Conservation (phyloP, 2,329 filamentous ascomycete species). For the Massarina eburnea region DNA sequence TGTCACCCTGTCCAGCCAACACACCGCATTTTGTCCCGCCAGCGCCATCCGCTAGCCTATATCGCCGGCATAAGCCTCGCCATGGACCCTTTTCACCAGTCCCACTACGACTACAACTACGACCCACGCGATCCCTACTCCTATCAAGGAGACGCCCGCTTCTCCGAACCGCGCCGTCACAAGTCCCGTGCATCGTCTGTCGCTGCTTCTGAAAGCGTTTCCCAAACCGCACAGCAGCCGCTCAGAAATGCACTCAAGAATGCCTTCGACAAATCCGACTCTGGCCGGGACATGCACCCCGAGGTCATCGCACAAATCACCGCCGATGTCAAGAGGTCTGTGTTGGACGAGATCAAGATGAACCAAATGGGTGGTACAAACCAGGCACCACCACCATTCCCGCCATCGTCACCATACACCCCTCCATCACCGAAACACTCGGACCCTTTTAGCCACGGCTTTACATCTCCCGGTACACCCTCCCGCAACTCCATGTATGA, state of each 20-base stretch:
- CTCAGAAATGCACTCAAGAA: conserved; percentile 61
- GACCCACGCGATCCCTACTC: conserved; percentile 21
- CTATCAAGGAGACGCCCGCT: conserved; percentile 27
- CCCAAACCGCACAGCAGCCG: conserved; percentile 47
- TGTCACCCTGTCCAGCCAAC: conserved; percentile 10
- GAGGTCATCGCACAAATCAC: conserved; percentile 65
- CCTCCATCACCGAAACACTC: conserved; percentile 55
- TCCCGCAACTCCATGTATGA: conserved; percentile 34
- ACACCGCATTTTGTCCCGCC: conserved; percentile 8
- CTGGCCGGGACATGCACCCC: conserved; percentile 57
- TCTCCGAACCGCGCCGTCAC: conserved; percentile 23
- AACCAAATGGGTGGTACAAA: conserved; percentile 34
- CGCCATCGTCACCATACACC: conserved; percentile 53
- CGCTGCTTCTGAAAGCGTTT: conserved; percentile 33
- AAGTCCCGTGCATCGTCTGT: conserved; percentile 36
- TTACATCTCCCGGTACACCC: conserved; percentile 40
- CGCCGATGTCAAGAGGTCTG: conserved; percentile 55
- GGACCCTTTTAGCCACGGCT: conserved; percentile 33
- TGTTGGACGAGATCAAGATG: conserved; percentile 51
- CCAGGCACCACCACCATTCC: conserved; percentile 37
- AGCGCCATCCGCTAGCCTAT: conserved; percentile 21
- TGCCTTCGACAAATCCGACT: conserved; percentile 56
- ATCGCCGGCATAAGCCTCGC: conserved; percentile 13
- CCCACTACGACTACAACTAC: conserved; percentile 20
- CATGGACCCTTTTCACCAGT: conserved; percentile 18